Evolutionary conservation across 176 grass and related monocot genomes (phyloP).

Genomic region (Triticum dicoccoides): DNA sequence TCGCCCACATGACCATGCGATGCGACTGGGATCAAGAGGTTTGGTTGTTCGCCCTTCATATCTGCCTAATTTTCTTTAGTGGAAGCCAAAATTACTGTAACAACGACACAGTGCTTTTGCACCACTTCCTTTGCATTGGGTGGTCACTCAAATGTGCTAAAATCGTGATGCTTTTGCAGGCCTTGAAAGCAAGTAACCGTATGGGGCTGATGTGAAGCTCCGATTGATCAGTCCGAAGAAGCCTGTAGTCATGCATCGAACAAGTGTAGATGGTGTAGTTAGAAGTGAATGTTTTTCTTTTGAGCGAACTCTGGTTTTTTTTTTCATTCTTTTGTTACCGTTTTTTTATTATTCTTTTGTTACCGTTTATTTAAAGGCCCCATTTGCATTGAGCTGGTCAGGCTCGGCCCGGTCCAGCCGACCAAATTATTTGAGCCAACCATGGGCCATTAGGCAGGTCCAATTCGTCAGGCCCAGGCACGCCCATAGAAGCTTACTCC

Average conservation of each 20-base stretch:
- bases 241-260: background rate
- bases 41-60: background rate
- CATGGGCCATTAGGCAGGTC: background rate
- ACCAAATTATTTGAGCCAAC: background rate
- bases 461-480: no score
- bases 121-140: background rate
- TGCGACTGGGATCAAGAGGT: conserved; percentile 51
- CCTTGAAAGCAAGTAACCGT: conserved; percentile 22
- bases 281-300: background rate
- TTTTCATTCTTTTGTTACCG: no score
- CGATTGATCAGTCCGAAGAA: background rate
- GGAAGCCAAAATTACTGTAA: background rate
- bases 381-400: background rate
- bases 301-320: no score
- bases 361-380: no score
- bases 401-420: background rate
- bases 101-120: background rate
- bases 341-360: no score
- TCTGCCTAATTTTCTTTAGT: background rate
- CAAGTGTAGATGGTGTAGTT: background rate
- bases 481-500: no score
- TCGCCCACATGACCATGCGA: background rate
- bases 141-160: background rate
- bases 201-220: background rate
- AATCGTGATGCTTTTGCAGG: background rate